Conservation (phyloP, 352 stramenopile genomes). For the Plasmopara viticola region DNA sequence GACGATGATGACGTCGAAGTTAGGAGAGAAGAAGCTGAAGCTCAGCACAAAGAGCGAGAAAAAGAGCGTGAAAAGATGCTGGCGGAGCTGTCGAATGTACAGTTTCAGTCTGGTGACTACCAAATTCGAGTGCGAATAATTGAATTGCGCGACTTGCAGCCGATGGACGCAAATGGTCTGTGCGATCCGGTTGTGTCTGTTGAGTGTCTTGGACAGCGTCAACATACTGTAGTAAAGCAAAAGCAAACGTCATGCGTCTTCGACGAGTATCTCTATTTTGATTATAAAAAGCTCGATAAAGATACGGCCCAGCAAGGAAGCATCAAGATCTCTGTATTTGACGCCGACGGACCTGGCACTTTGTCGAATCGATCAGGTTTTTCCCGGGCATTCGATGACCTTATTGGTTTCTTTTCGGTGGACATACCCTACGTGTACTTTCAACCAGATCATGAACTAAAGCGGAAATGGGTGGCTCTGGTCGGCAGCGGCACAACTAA, state of each 20-base stretch:
- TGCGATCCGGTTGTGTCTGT: slow-evolving; percentile 86
- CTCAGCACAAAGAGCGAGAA: slow-evolving; percentile 57
- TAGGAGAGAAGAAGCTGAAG: slow-evolving; percentile 35
- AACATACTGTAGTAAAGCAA: slow-evolving; percentile 78
- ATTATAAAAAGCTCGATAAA: slow-evolving; percentile 75
- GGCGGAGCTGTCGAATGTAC: slow-evolving; percentile 57
- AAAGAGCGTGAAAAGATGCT: slow-evolving; percentile 75
- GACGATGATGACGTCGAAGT: slow-evolving; percentile 32
- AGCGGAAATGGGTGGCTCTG: slow-evolving; percentile 87
- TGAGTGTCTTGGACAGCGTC: slow-evolving; percentile 72
- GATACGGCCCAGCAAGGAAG: slow-evolving; percentile 61
- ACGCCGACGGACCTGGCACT: slow-evolving; percentile 49
- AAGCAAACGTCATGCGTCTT: slow-evolving; percentile 85
- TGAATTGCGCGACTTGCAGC: slow-evolving; percentile 86
- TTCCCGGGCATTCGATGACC: slow-evolving; percentile 47
- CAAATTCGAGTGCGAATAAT: slow-evolving; percentile 84
- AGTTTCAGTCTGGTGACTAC: slow-evolving; percentile 81
- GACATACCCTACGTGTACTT: slow-evolving; percentile 85
- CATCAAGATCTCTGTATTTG: slow-evolving; percentile 82
- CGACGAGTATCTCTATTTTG: slow-evolving; percentile 88
- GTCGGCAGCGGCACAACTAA: slow-evolving; percentile 65
- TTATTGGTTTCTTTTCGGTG: slow-evolving; percentile 82
- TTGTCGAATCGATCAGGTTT: slow-evolving; percentile 25
- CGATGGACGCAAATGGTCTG: slow-evolving; percentile 78
- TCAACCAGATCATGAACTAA: slow-evolving; percentile 78